These are phyloP conservation scores for Helicocarpus griseus DNA, from an alignment of 2,329 filamentous ascomycete species.

Conservation along the genomic window DNA sequence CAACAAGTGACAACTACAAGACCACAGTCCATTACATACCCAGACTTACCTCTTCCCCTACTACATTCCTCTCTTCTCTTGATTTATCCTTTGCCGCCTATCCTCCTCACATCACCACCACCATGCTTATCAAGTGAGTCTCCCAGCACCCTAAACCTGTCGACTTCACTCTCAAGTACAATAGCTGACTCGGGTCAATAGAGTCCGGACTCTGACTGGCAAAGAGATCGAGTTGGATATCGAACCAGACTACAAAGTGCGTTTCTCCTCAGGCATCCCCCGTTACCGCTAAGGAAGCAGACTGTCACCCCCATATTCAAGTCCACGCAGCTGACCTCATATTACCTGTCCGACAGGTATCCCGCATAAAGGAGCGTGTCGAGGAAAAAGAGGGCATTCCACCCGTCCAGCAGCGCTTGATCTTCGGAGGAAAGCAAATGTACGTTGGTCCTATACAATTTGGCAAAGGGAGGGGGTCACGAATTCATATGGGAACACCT, in stretches of 20 bases:
- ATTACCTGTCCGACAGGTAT: constrained; percentile 52
- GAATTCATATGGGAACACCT: too few relatives aligned
- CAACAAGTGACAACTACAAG: too few relatives aligned
- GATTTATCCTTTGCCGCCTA: constrained; percentile 21
- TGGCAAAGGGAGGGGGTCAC: too few relatives aligned
- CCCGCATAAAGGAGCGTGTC: constrained; percentile 95
- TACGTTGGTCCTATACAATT: too few relatives aligned
- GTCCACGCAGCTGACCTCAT: neutral
- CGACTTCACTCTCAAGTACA: constrained; percentile 1
- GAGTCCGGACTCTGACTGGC: constrained; percentile 92
- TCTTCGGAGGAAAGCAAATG: constrained; percentile 98
- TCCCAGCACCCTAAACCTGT: neutral
- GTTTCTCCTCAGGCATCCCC: neutral
- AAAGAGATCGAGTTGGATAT: constrained; percentile 99
- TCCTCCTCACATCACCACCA: neutral
- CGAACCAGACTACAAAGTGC: constrained; percentile 83
- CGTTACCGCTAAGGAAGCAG: neutral
- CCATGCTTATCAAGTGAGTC: constrained; percentile 44
- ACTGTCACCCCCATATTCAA: neutral
- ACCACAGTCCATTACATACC: too few relatives aligned
- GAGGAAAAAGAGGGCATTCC: constrained; percentile 99
- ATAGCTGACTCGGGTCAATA: constrained; percentile 29
- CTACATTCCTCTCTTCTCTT: neutral
- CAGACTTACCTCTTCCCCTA: neutral
- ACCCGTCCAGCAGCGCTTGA: constrained; percentile 89